Percentiles rank a stretch among this genome's conserved stretches.
Conservation (phyloP, 2,329 filamentous ascomycete species). For the Cryphonectria parasitica region DNA sequence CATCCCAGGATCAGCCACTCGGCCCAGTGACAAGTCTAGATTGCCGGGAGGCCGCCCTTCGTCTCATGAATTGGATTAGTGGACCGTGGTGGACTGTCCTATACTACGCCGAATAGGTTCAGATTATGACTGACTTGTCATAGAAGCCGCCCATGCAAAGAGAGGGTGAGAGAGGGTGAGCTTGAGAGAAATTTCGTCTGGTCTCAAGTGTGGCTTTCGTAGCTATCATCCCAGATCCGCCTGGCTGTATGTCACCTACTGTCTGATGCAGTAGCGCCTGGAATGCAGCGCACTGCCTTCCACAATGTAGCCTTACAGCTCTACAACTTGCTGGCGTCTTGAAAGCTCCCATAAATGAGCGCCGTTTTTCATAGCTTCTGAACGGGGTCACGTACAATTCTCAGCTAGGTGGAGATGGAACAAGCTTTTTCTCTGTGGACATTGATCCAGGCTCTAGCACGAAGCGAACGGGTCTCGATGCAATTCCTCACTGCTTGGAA, state of each 20-base stretch:
- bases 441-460: constrained; percentile 7
- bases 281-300: background rate
- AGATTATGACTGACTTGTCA: constrained; percentile 5
- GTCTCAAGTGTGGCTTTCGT: constrained; percentile 20
- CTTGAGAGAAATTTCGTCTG: constrained; percentile 14
- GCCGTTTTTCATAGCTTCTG: background rate
- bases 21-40: background rate
- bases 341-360: background rate
- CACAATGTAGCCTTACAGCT: background rate
- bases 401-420: background rate
- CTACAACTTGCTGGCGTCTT: background rate
- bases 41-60: constrained; percentile 11
- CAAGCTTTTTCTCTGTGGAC: background rate
- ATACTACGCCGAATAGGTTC: background rate
- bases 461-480: constrained; percentile 15
- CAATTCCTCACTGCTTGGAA: constrained; percentile 6
- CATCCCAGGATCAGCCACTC: constrained; percentile 13
- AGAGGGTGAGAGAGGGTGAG: background rate
- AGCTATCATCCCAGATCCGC: background rate
- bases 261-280: background rate
- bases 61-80: background rate
- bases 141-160: background rate
- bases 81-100: background rate
- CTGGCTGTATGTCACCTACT: constrained; percentile 5
- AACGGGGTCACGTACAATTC: background rate